Base-by-base conservation (phyloP, 331 rosid species). In the Quercus phellos region DNA sequence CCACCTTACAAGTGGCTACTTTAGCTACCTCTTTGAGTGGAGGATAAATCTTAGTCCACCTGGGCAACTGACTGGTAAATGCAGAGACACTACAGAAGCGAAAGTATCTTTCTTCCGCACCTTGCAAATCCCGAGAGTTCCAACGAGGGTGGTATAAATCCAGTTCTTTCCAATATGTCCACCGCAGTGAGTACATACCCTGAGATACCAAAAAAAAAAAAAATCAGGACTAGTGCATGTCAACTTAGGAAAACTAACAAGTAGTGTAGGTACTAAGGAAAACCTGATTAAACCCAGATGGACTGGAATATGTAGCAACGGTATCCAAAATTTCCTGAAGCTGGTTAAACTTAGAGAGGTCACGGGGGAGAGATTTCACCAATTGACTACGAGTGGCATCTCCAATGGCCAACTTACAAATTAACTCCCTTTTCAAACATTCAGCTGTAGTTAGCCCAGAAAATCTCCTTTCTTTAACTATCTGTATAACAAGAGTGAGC, bases 61-160 rank as follows among this genome's bases (percentile, higher is more conserved):
- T 56, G 30, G 99, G 99, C 66, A 93, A 83, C 85, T 90, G 99
- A 55, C 74, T 69, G 73, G 92, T 86, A 70, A 82, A 85, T 22
- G 96, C 96, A 55, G 97, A 90, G 63, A 80, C 80, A 29, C 90
- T 70, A 77, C 93, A 87, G 72, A 88, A 93, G 76, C 96, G 97
- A 73, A 88, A 55, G 80, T 95, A 95, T 88, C 98, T 86, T 87
- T 95, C 99, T 85, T 95, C 99, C 19, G 97, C 96, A 76, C 77
- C 88, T 86, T 95, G 99, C 78, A 93, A 78, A 79, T 95, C 99
- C 86, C 94, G 88, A 2, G 93, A 90, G 86, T 87, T 91, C 98
- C 99, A 95, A 38, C 99, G 99, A 51, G 97, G 92, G 82, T 93
- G 94, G 82, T 93, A 93, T 85, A 91, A 87, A 83, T 95, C 99